These are phyloP conservation scores for Dentipellis sp. DNA, from an alignment of 768 basidiomycete genomes.

Conservation along the genomic window DNA sequence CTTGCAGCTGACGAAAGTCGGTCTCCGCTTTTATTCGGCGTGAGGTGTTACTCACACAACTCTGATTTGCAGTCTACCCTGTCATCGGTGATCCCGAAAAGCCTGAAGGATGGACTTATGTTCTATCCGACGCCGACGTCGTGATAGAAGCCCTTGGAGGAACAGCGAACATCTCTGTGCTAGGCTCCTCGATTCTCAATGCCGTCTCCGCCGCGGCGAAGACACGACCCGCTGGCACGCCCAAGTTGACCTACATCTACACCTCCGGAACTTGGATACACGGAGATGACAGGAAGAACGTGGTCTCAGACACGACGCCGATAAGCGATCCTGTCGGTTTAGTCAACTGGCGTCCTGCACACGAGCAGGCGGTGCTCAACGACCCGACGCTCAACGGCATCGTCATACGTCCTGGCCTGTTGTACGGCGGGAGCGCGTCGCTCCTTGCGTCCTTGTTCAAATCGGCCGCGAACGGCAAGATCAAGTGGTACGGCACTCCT, in stretches of 20 bases:
- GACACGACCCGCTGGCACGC: slow-evolving; percentile 21
- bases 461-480: slow-evolving; percentile 21
- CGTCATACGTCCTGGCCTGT: slow-evolving; percentile 33
- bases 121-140: slow-evolving; percentile 24
- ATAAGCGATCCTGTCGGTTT: slow-evolving; percentile 4
- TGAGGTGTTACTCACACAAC: slow-evolving; percentile 7
- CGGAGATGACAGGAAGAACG: slow-evolving; percentile 25
- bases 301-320: slow-evolving; percentile 28
- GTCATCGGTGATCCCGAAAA: background rate
- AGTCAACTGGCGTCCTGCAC: slow-evolving; percentile 24
- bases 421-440: slow-evolving; percentile 35
- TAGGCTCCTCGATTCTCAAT: slow-evolving; percentile 19
- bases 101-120: slow-evolving; percentile 8
- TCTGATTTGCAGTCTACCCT: background rate
- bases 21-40: slow-evolving; percentile 1
- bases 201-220: slow-evolving; percentile 19
- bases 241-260: slow-evolving; percentile 36
- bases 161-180: slow-evolving; percentile 4
- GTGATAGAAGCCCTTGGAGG: slow-evolving; percentile 26
- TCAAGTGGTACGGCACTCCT: slow-evolving; percentile 26
- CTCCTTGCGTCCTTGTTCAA: slow-evolving; percentile 25
- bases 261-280: slow-evolving; percentile 38
- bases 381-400: slow-evolving; percentile 29
- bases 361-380: slow-evolving; percentile 24
- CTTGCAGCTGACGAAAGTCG: slow-evolving; percentile 33